These are phyloP conservation scores for Amoeboaphelidium occidentale DNA, from an alignment of 371 early-diverging fungal species.

Conservation along the genomic window DNA sequence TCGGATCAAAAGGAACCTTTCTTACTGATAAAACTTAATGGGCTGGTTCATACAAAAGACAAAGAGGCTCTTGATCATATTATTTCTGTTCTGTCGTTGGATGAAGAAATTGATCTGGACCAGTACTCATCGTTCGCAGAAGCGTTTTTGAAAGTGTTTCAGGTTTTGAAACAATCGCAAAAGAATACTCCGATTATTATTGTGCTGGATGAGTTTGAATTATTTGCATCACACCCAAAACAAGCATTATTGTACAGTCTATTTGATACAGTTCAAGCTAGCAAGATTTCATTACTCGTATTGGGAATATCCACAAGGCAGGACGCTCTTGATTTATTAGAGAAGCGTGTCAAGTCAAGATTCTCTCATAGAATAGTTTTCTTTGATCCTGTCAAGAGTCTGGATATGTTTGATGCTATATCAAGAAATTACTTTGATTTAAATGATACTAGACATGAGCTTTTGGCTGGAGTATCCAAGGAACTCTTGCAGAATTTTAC, in stretches of 20 bases:
- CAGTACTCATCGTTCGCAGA: slow-evolving; percentile 43
- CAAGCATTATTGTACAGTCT: slow-evolving; percentile 74
- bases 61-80: too few relatives aligned
- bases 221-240: slow-evolving; percentile 63
- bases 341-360: slow-evolving; percentile 81
- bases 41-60: too few relatives aligned
- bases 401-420: too few relatives aligned
- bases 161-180: slow-evolving; percentile 58
- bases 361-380: slow-evolving; percentile 68
- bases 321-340: slow-evolving; percentile 57
- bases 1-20: too few relatives aligned
- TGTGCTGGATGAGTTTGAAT: slow-evolving; percentile 67
- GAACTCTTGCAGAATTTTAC: too few relatives aligned
- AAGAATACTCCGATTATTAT: slow-evolving; percentile 61
- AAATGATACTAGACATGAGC: too few relatives aligned
- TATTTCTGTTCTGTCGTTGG: too few relatives aligned
- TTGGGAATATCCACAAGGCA: slow-evolving; percentile 57
- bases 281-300: slow-evolving; percentile 55
- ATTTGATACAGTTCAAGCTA: slow-evolving; percentile 65
- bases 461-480: too few relatives aligned
- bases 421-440: too few relatives aligned
- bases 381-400: slow-evolving; percentile 27
- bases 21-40: too few relatives aligned
- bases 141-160: slow-evolving; percentile 73
- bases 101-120: too few relatives aligned